A percentile compares a stretch with the other conserved stretches of the same genome.
Conservation (phyloP, 23 red algal genomes). For the Gracilariopsis chorda region DNA sequence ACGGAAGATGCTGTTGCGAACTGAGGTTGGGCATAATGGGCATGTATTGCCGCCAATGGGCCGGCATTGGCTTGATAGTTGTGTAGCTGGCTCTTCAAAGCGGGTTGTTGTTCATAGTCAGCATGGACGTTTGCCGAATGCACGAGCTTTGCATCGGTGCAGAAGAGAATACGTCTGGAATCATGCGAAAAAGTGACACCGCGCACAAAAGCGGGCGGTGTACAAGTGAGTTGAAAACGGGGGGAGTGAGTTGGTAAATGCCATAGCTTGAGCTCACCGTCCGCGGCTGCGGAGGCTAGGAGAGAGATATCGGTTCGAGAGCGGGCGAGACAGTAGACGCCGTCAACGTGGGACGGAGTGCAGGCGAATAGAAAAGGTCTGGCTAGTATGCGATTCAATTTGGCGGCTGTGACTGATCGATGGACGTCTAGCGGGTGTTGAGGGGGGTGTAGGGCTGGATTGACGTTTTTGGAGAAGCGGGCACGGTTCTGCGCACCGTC, state of each 20-base stretch:
- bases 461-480: slow-evolving; percentile 59
- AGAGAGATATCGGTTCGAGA: slow-evolving; percentile 51
- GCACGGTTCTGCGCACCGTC: slow-evolving; percentile 42
- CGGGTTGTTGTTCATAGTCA: not conserved
- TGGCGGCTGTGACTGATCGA: slow-evolving; percentile 87
- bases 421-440: slow-evolving; percentile 75
- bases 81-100: not conserved
- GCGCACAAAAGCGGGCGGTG: slow-evolving; percentile 61
- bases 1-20: slow-evolving; percentile 82
- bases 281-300: slow-evolving; percentile 69
- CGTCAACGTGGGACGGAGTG: slow-evolving; percentile 80
- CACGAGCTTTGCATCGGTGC: slow-evolving; percentile 47
- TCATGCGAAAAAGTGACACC: slow-evolving; percentile 74
- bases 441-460: slow-evolving; percentile 75
- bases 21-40: slow-evolving; percentile 31
- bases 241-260: slow-evolving; percentile 56
- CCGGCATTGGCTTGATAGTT: slow-evolving; percentile 17
- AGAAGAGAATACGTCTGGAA: slow-evolving; percentile 28
- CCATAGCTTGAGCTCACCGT: slow-evolving; percentile 93
- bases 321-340: slow-evolving; percentile 75
- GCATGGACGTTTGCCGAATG: slow-evolving; percentile 13
- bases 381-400: slow-evolving; percentile 84
- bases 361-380: slow-evolving; percentile 81
- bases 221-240: slow-evolving; percentile 4
- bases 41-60: slow-evolving; percentile 39